Evolutionary conservation across 495 filamentous ascomycete species (phyloP).

Genomic region (Lasiosphaeria ovina): DNA sequence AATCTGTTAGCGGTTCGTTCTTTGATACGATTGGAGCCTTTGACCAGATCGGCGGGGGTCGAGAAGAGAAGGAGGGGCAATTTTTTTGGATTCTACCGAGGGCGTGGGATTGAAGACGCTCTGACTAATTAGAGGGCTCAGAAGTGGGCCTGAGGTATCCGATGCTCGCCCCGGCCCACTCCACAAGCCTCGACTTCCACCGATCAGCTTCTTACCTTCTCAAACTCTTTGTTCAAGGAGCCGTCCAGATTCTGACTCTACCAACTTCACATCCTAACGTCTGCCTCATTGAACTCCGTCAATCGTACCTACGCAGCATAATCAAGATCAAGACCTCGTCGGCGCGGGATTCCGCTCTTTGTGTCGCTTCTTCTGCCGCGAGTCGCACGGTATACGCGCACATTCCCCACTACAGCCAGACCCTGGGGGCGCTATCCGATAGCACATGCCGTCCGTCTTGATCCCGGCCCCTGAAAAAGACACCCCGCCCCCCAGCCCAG

Average conservation of each 20-base stretch:
- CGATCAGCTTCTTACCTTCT: not conserved
- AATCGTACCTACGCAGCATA: not conserved
- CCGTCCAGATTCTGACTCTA: not conserved
- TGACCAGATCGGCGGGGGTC: constrained; percentile 3
- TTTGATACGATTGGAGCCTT: constrained; percentile 22
- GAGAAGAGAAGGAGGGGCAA: constrained; percentile 19
- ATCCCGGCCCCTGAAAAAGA: constrained; percentile 11
- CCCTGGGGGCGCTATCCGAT: not conserved
- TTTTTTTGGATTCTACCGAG: constrained; percentile 27
- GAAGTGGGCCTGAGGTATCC: not conserved
- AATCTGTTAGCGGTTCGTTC: constrained; percentile 14
- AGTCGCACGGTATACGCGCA: not conserved
- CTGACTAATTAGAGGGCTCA: constrained; percentile 21
- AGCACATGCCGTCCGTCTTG: constrained; percentile 4
- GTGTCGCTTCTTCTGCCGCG: not conserved
- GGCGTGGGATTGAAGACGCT: constrained; percentile 24
- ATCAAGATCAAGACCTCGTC: not conserved
- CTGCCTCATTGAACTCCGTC: not conserved
- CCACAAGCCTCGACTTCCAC: constrained; percentile 2
- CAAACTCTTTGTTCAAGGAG: not conserved
- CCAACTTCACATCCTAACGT: not conserved
- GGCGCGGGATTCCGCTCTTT: not conserved
- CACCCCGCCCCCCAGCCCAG: constrained; percentile 6
- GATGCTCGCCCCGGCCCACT: constrained; percentile 8
- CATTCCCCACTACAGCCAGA: not conserved